Conservation (phyloP, 1,284 basidiomycete genomes). For the Meripilus lineatus region DNA sequence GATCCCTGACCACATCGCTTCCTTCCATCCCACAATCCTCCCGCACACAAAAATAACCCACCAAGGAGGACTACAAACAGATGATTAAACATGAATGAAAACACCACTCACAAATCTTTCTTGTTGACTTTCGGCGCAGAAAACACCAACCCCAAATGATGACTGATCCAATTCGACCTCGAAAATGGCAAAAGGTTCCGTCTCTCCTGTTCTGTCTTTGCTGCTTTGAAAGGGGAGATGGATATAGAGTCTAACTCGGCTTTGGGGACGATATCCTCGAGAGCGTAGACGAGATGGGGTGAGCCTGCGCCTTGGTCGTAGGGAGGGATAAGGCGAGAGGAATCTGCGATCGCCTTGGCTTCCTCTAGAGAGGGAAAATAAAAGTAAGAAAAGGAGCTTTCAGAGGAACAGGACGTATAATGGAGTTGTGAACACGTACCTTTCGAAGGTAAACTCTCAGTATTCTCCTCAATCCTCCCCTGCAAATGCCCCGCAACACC, state of each 20-base stretch:
- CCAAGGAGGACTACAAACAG: no score
- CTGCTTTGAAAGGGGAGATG: constrained; percentile 47
- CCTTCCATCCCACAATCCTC: no score
- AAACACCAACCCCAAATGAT: constrained; percentile 46
- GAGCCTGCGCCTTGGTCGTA: constrained; percentile 62
- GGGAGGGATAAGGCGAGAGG: constrained; percentile 68
- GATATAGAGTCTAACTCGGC: constrained; percentile 70
- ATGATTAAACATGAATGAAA: not conserved
- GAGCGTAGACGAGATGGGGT: constrained; percentile 71
- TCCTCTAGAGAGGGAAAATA: constrained; percentile 42
- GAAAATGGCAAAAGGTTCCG: constrained; percentile 54
- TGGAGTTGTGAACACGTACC: constrained; percentile 52
- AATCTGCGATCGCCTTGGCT: constrained; percentile 57
- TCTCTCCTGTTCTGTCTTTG: constrained; percentile 44
- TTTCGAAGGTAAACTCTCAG: constrained; percentile 58
- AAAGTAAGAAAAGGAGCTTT: not conserved
- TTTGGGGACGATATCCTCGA: constrained; percentile 73
- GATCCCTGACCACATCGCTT: no score
- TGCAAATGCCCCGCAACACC: constrained; percentile 75
- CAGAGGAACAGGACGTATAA: constrained; percentile 6
- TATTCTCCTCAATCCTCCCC: constrained; percentile 72
- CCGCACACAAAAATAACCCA: constrained; percentile 1
- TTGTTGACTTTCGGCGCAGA: constrained; percentile 47
- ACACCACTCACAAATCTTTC: constrained; percentile 51
- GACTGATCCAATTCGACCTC: constrained; percentile 65